A percentile compares a stretch with the other conserved stretches of the same genome.
Conservation (phyloP, 164 flowering plant species). For the Aristolochia fimbriata region DNA sequence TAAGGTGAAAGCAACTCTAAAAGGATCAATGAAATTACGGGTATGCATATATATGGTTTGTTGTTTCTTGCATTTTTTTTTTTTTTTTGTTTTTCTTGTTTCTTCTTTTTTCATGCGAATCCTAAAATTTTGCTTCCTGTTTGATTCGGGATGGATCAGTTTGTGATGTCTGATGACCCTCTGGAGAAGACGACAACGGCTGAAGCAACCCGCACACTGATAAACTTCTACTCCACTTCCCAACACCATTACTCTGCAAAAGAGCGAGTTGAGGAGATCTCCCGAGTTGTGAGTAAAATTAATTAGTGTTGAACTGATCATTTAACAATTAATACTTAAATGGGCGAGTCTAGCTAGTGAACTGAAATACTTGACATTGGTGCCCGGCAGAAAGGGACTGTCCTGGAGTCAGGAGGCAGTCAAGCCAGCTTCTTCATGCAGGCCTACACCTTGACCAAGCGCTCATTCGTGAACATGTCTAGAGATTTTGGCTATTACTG, state of each 20-base stretch:
- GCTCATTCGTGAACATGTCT: conserved; percentile 88
- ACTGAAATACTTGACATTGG: not conserved
- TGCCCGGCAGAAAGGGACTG: conserved; percentile 73
- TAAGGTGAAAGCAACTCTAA: conserved; percentile 84
- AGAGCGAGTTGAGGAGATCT: conserved; percentile 64
- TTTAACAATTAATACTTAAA: not conserved
- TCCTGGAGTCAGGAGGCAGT: conserved; percentile 83
- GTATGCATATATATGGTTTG: conserved; percentile 19
- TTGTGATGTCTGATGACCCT: conserved; percentile 71
- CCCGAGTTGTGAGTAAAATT: conserved; percentile 57
- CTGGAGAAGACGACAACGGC: conserved; percentile 72
- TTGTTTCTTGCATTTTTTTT: not conserved
- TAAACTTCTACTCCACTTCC: conserved; percentile 50
- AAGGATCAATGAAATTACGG: conserved; percentile 91
- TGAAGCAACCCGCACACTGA: conserved; percentile 64
- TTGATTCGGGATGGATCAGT: conserved; percentile 37
- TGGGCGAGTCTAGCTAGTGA: not conserved
- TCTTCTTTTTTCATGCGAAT: not conserved
- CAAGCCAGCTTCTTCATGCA: conserved; percentile 95
- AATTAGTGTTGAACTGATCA: not conserved
- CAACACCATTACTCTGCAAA: conserved; percentile 42
- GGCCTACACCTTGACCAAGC: conserved; percentile 62
- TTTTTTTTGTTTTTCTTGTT: not conserved
- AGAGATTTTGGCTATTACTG: conserved; percentile 98
- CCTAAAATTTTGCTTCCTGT: not conserved